A percentile compares a stretch with the other conserved stretches of the same genome.
Conservation (phyloP, 106 monocot genomes). For the Triglochin maritima region DNA sequence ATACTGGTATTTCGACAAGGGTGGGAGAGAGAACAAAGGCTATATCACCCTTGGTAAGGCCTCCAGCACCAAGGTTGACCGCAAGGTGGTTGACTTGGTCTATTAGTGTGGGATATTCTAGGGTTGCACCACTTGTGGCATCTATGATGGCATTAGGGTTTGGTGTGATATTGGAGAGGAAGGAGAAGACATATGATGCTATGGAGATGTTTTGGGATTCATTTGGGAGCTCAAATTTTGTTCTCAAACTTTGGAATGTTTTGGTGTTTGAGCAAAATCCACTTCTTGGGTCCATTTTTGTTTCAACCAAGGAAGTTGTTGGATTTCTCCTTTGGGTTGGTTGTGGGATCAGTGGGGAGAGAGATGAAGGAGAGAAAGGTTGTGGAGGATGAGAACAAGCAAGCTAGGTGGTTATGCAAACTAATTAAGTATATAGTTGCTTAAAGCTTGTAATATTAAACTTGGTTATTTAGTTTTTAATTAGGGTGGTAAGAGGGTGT, state of each 20-base stretch:
- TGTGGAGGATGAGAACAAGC: background rate
- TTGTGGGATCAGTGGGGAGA: background rate
- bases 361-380: background rate
- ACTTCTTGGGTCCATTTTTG: conserved; percentile 23
- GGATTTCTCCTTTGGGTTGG: background rate
- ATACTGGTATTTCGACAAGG: conserved; percentile 15
- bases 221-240: conserved; percentile 17
- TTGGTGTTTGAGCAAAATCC: conserved; percentile 31
- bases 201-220: conserved; percentile 18
- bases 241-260: conserved; percentile 46
- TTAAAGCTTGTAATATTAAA: too few species aligned
- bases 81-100: conserved; percentile 25
- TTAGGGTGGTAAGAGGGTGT: too few species aligned
- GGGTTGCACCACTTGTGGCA: conserved; percentile 14
- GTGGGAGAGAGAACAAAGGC: conserved; percentile 27
- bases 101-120: conserved; percentile 32
- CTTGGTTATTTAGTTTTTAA: too few species aligned
- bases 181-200: conserved; percentile 24
- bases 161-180: conserved; percentile 12
- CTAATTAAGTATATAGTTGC: too few species aligned
- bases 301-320: too few species aligned
- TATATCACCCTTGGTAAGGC: conserved; percentile 21
- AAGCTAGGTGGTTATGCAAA: background rate
- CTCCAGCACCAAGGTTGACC: conserved; percentile 11
- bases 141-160: conserved; percentile 21